A percentile compares a stretch with the other conserved stretches of the same genome.
Evolutionary conservation across 2,329 filamentous ascomycete genomes (phyloP).

Genomic region (Hymenoscyphus albidus): DNA sequence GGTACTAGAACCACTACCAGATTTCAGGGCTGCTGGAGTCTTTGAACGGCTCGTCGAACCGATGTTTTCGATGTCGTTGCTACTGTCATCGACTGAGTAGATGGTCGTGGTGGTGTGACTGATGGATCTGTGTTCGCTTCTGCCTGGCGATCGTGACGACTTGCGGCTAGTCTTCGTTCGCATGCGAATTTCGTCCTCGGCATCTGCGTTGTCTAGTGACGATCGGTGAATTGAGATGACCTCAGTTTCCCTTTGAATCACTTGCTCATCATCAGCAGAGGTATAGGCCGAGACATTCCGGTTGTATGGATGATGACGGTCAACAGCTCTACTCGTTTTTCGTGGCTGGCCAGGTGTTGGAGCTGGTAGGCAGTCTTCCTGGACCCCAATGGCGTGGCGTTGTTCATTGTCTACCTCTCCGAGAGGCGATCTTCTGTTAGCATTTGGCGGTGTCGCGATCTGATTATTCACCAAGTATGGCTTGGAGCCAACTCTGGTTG

Average conservation of each 20-base stretch:
- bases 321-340: conserved; percentile 75
- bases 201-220: conserved; percentile 69
- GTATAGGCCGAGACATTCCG: conserved; percentile 47
- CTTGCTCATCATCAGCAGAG: conserved; percentile 47
- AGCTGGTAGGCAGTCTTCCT: conserved; percentile 88
- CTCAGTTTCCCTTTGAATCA: conserved; percentile 53
- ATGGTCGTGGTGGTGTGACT: conserved; percentile 70
- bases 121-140: conserved; percentile 62
- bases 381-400: conserved; percentile 58
- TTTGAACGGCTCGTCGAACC: conserved; percentile 46
- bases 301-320: conserved; percentile 68
- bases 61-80: conserved; percentile 69
- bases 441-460: conserved; percentile 80
- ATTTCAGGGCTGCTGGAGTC: conserved; percentile 53
- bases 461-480: conserved; percentile 57
- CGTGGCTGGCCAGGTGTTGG: conserved; percentile 94
- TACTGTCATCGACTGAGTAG: conserved; percentile 62
- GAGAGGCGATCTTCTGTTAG: conserved; percentile 75
- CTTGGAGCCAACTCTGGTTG: conserved; percentile 59
- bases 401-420: conserved; percentile 85
- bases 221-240: conserved; percentile 57
- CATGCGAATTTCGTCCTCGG: conserved; percentile 66
- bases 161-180: conserved; percentile 68
- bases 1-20: conserved; percentile 44
- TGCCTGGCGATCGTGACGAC: conserved; percentile 58